Conservation (phyloP, 129 eudicot species). For the carrot (Daucus carota) region DH1_v3.0 NC_030385.2:40416501-40417000, state of each 20-base stretch:
- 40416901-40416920: slow-evolving; percentile 43
- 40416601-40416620: slow-evolving; percentile 63
- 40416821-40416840: slow-evolving; percentile 69
- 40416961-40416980: slow-evolving; percentile 88
- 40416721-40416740: slow-evolving; percentile 46
- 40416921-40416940: slow-evolving; percentile 41
- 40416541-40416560: slow-evolving; percentile 54
- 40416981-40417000: slow-evolving; percentile 89
- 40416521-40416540: slow-evolving; percentile 61
- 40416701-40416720: slow-evolving; percentile 48
- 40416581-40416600: slow-evolving; percentile 52
- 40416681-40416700: slow-evolving; percentile 41
- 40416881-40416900: slow-evolving; percentile 53
- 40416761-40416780: slow-evolving; percentile 59
- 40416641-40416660: slow-evolving; percentile 57
- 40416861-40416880: slow-evolving; percentile 61
- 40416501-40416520: slow-evolving; percentile 45
- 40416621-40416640: slow-evolving; percentile 59
- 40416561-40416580: slow-evolving; percentile 70
- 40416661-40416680: slow-evolving; percentile 91
- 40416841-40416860: slow-evolving; percentile 60
- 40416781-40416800: slow-evolving; percentile 41
- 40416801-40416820: slow-evolving; percentile 39
- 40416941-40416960: slow-evolving; percentile 61
- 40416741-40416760: slow-evolving; percentile 38